A percentile compares a stretch with the other conserved stretches of the same genome.
Conservation (phyloP, 192 early-diverging fungal genomes). For the Paraglomus occultum region DNA sequence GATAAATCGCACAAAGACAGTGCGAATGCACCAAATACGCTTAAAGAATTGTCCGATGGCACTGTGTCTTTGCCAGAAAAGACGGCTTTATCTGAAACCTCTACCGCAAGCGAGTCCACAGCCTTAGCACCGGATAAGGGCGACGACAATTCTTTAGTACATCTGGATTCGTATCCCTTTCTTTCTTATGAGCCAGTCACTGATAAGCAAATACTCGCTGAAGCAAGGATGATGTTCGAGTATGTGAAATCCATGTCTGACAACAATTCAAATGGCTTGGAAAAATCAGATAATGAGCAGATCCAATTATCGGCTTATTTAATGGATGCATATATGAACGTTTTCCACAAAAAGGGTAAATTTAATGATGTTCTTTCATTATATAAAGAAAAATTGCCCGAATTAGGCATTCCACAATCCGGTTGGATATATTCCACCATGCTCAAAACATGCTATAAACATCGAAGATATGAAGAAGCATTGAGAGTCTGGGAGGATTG, state of each 20-base stretch:
- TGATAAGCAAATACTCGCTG: constrained; percentile 23
- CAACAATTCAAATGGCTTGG: neutral
- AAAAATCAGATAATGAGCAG: constrained; percentile 34
- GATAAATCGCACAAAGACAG: constrained; percentile 28
- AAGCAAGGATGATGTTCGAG: constrained; percentile 37
- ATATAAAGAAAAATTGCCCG: constrained; percentile 51
- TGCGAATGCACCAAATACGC: constrained; percentile 9
- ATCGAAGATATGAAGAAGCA: constrained; percentile 56
- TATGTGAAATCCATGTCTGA: constrained; percentile 26
- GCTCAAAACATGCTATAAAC: constrained; percentile 59
- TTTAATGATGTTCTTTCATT: constrained; percentile 45
- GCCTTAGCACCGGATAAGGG: constrained; percentile 1
- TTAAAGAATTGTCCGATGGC: neutral
- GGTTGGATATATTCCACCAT: constrained; percentile 62
- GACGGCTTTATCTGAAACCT: neutral
- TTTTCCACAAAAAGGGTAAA: constrained; percentile 55
- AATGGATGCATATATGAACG: constrained; percentile 59
- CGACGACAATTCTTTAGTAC: neutral
- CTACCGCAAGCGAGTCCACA: constrained; percentile 18
- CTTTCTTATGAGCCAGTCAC: neutral
- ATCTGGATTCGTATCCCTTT: constrained; percentile 6
- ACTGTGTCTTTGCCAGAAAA: neutral
- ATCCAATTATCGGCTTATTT: constrained; percentile 47
- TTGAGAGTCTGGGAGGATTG: constrained; percentile 69
- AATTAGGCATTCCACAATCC: constrained; percentile 47